A percentile compares a stretch with the other conserved stretches of the same genome.
Conservation (phyloP, 805 yeast species). For the Barnettozyma siamensis region DNA sequence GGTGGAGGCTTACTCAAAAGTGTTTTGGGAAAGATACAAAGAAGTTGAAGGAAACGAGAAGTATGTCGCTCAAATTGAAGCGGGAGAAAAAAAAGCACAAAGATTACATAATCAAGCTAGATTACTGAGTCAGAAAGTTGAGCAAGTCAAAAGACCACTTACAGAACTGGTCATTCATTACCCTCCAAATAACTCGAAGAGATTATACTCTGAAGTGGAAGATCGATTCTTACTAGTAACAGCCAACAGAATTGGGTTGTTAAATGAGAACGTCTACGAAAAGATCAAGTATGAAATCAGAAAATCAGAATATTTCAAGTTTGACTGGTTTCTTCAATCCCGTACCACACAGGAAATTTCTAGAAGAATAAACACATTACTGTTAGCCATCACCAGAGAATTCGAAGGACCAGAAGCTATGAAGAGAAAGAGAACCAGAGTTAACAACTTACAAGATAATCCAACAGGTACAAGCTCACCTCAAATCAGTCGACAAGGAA, state of each 20-base stretch:
- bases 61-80: slow-evolving; percentile 64
- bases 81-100: slow-evolving; percentile 63
- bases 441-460: slow-evolving; percentile 1
- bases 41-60: slow-evolving; percentile 68
- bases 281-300: slow-evolving; percentile 59
- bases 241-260: slow-evolving; percentile 61
- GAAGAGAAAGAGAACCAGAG: slow-evolving; percentile 39
- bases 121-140: slow-evolving; percentile 47
- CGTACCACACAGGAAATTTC: slow-evolving; percentile 68
- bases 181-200: slow-evolving; percentile 79
- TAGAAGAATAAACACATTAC: slow-evolving; percentile 60
- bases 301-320: slow-evolving; percentile 54
- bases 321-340: slow-evolving; percentile 69
- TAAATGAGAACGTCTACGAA: slow-evolving; percentile 54
- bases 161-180: slow-evolving; percentile 60
- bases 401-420: slow-evolving; percentile 53
- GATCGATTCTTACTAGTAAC: slow-evolving; percentile 61
- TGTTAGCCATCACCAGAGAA: slow-evolving; percentile 66
- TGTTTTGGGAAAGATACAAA: slow-evolving; percentile 56
- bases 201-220: slow-evolving; percentile 63
- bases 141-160: slow-evolving; percentile 50
- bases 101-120: slow-evolving; percentile 50
- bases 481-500: slow-evolving; percentile 28
- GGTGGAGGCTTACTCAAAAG: slow-evolving; percentile 49
- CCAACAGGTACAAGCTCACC: slow-evolving; percentile 15